Percentiles rank a stretch among this genome's conserved stretches.
Evolutionary conservation across 257 asterid species (phyloP).

Genomic region (Nicotiana obtusifolia): DNA sequence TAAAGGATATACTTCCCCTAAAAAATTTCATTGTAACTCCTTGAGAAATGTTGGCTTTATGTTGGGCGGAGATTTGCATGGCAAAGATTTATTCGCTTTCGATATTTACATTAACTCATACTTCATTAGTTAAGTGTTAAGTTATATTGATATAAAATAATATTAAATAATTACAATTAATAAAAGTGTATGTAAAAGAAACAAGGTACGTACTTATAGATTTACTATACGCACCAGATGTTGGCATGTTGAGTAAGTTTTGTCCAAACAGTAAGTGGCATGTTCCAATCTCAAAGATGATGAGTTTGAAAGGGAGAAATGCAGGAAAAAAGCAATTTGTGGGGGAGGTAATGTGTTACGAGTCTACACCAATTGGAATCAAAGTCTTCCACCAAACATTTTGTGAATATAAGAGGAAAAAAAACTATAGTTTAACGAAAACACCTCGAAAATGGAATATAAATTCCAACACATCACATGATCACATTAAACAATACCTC

Average conservation of each 20-base stretch:
- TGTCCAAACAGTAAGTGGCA: too few relatives aligned
- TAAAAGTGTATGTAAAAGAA: neutral
- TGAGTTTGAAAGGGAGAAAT: too few relatives aligned
- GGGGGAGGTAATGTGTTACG: neutral
- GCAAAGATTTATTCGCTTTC: neutral
- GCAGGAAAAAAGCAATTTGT: too few relatives aligned
- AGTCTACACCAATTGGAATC: neutral
- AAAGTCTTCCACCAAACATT: neutral
- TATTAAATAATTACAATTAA: too few relatives aligned
- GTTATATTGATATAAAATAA: too few relatives aligned
- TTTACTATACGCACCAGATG: too few relatives aligned
- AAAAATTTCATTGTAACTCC: neutral
- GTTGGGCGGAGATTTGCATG: neutral
- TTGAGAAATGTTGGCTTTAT: neutral
- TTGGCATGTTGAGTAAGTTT: too few relatives aligned
- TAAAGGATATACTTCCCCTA: neutral
- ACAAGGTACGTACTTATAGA: neutral
- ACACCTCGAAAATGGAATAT: neutral
- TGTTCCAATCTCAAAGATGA: too few relatives aligned
- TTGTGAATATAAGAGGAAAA: neutral
- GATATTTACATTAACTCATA: too few relatives aligned
- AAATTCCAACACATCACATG: conserved; percentile 5
- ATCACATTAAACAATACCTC: neutral
- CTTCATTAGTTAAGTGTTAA: too few relatives aligned
- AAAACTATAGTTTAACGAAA: neutral